Evolutionary conservation across 2,329 filamentous ascomycete genomes (phyloP), one percentile per base, ranked within the genome.

Genomic region (Aspergillus neoniger): DNA sequence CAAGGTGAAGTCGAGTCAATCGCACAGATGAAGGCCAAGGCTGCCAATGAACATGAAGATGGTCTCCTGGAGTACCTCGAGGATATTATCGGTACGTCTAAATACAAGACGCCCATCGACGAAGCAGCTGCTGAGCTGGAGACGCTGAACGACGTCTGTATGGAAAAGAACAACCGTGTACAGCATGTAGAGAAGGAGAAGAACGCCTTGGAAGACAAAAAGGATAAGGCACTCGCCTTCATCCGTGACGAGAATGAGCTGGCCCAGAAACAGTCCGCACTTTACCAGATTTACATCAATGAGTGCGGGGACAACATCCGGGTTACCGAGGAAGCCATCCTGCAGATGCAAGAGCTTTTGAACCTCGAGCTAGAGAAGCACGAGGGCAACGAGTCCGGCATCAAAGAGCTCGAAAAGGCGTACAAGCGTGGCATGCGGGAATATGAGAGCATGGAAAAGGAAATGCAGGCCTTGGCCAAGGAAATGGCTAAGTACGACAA

Each of bases 1-100:
- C 95, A 99, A 76, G 95, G 95, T 72, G 95, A 99, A 75, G 95
- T 99, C 61, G 95, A 99, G 76, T 97, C 94, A 0, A 99, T 99
- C 73, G 94, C 95, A 6, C 95, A 98, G 77, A 99, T 99, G 95
- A 99, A 99, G 78, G 85, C 96, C 17, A 99, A 99, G 76, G 95
- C 96, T 4, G 88, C 85, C 44, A 94, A 91, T 69, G 95, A 99
- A 75, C 94, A 98, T 72, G 95, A 99, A 63, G 95, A 99, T 70
- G 95, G 95, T 12, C 85, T 99, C 3, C 83, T 99, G 17, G 95
- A 99, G 76, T 99, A 99, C 66, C 86, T 99, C 0, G 95, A 99
- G 75, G 95, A 99, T 71, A 99, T 99, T 63, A 98, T 99, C 69
- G 95, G 96, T 64, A 99, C 95, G 0, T 98, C 95, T 5, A 97